Conservation (phyloP, 169 alveolate genomes). For the Cryptosporidium tyzzeri region DNA sequence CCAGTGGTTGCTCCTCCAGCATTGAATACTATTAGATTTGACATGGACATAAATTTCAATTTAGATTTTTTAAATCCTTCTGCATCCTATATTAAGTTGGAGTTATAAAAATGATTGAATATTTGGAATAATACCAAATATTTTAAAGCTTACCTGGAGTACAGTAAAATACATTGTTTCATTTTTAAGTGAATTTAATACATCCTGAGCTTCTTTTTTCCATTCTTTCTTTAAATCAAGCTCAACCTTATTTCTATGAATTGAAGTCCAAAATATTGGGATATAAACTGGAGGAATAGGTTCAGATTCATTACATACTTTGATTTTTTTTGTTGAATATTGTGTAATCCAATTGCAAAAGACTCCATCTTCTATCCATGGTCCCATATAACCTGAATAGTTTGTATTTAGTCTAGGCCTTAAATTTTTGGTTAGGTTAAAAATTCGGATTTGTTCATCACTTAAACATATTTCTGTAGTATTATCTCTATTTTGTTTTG, state of each 20-base stretch:
- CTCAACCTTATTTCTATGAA: slow-evolving; percentile 59
- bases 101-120: neutral
- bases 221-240: slow-evolving; percentile 11
- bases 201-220: slow-evolving; percentile 26
- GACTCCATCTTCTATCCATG: slow-evolving; percentile 77
- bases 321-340: neutral
- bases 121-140: neutral
- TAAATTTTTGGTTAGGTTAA: slow-evolving; percentile 16
- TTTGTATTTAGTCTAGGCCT: slow-evolving; percentile 74
- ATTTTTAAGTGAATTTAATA: slow-evolving; percentile 6
- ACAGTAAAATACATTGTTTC: slow-evolving; percentile 62
- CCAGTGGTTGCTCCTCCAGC: slow-evolving; percentile 75
- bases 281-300: slow-evolving; percentile 44
- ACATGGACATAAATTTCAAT: slow-evolving; percentile 23
- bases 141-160: slow-evolving; percentile 58
- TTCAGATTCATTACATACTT: slow-evolving; percentile 5
- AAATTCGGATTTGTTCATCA: slow-evolving; percentile 50
- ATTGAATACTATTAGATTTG: slow-evolving; percentile 61
- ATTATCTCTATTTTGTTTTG: neutral
- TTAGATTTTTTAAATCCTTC: slow-evolving; percentile 69
- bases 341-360: slow-evolving; percentile 55
- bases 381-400: slow-evolving; percentile 74
- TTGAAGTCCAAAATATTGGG: slow-evolving; percentile 77
- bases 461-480: slow-evolving; percentile 41
- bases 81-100: slow-evolving; percentile 69